phyloP scores from a whole-genome alignment of 257 asterid genomes.

The Penstemon davidsonii region DNA sequence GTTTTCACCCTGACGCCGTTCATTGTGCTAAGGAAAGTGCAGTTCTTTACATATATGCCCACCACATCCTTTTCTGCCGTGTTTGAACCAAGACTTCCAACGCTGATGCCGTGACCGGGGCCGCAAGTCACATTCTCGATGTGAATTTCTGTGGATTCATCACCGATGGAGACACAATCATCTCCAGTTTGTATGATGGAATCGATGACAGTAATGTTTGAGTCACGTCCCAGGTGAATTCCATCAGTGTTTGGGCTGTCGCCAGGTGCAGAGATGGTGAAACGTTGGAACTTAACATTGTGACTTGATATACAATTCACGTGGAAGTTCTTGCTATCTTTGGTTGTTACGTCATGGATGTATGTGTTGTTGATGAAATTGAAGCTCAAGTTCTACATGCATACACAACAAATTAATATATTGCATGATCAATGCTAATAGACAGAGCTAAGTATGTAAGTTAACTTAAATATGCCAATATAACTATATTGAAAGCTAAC shows the following conservation, averaged over 20 bases:
- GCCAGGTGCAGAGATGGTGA: not conserved
- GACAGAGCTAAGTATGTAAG: conserved; percentile 19
- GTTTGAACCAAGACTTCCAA: conserved; percentile 44
- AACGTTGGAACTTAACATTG: too few relatives aligned
- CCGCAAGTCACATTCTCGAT: conserved; percentile 41
- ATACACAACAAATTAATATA: not conserved
- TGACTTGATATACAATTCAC: too few relatives aligned
- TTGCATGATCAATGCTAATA: conserved; percentile 8
- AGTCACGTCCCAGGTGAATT: conserved; percentile 34
- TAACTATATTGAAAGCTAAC: too few relatives aligned
- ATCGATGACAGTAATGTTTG: not conserved
- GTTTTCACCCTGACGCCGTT: too few relatives aligned
- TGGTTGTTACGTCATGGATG: conserved; percentile 37
- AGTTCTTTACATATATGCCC: conserved; percentile 31
- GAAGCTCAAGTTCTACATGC: conserved; percentile 40
- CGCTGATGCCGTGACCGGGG: conserved; percentile 52
- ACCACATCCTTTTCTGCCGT: conserved; percentile 33
- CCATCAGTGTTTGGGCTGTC: conserved; percentile 51
- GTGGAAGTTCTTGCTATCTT: too few relatives aligned
- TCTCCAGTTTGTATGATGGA: conserved; percentile 29
- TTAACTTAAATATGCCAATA: too few relatives aligned
- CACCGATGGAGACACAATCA: too few relatives aligned
- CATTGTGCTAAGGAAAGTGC: too few relatives aligned
- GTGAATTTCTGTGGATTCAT: conserved; percentile 1
- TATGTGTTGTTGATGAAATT: conserved; percentile 38